Base-by-base conservation (phyloP, 129 eudicot species). In the Glebionis coronaria region DNA sequence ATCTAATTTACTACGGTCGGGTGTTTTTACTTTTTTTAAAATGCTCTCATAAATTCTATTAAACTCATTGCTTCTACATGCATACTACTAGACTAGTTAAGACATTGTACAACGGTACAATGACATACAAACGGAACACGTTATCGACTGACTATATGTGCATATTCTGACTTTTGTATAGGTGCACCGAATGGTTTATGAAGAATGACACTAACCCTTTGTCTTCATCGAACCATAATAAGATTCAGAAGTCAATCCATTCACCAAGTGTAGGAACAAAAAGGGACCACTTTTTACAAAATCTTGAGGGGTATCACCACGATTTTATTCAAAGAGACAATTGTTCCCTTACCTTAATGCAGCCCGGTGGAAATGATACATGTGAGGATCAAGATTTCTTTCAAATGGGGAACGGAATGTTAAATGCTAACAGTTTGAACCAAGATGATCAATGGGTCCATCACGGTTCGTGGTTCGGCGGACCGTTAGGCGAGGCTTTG, bases 401-500 rank as follows among this genome's bases (percentile, higher is more conserved):
- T 31, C 67, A 63, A 44, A 12, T 65, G 67, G 70, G 73, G 10
- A 28, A 18, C n/a, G 81, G 76, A 45, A 69, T 50, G 73, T 49
- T 56, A 63, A 66, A 61, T 23, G 35, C 19, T 3, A 71, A 75
- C 3, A 31, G 40, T 56, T 35, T 31, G 69, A 72, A 74, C 75
- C 55, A 71, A 7, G 18, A 9, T 3, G 15, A 12, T 14, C 81
- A 72, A 62, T 59, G 74, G 88, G 58, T 69, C 65, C 74, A 47
- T 57, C 67, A 68, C 10, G 77, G 70, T 64, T 69, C 79, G 13
- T 65, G 83, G 63, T 81, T 87, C 11, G 95, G 90, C 63, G 95
- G 95, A 9, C 95, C 95, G 1, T 76, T 87, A 23, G 95, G 90
- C 18, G 95, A 84, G 76, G 90, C 90, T 11, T 72, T 87, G 86